Base-by-base conservation (phyloP, 2,329 filamentous ascomycete genomes). In the Coniochaeta hoffmannii region DNA sequence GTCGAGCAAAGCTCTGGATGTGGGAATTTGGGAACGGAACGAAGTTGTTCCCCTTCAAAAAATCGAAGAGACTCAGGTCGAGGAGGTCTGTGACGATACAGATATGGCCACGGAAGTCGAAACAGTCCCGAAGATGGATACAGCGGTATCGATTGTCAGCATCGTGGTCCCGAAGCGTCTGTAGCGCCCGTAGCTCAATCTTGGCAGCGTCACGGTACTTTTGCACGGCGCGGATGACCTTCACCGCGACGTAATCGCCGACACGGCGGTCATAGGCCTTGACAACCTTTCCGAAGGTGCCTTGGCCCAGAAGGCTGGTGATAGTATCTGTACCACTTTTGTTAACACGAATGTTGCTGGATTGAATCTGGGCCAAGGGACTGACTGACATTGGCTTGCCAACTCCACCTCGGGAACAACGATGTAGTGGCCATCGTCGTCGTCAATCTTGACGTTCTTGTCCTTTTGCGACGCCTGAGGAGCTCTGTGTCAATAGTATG, bases 1-100 rank as follows among this genome's bases (percentile, higher is more conserved):
- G 94, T 52, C 93, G 85, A 51, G 94, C 94, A 77, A 99, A 97
- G 68, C 84, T 93, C 71, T 97, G 94, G 57, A 99, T 99, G 71
- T 99, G 94, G 61, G 91, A 97, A 77, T 95, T 97, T 12, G 94
- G 94, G 66, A 99, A 99, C 1, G 94, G 94, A n/a, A 96, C 91
- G 67, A 99, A 99, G 61, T 83, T 82, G 67, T 97, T 97, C 65
- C 87, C 86, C 75, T 99, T 99, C 50, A 99, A 79, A 64, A 99
- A 99, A 73, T 99, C 94, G 69, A 99, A 99, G 53, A 99, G 93
- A 65, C 93, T 97, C 67, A 97, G 93, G 50, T 92, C 93, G 31
- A 97, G 82, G 3, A 87, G 72, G 61, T 87, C 83, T 82, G 85
- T 87, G 54, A 87, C 83, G 57, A 87, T 87, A 78, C 94, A 99